phyloP scores from a whole-genome alignment of 1,139 yeast species.

The Pichia sp. region DNA sequence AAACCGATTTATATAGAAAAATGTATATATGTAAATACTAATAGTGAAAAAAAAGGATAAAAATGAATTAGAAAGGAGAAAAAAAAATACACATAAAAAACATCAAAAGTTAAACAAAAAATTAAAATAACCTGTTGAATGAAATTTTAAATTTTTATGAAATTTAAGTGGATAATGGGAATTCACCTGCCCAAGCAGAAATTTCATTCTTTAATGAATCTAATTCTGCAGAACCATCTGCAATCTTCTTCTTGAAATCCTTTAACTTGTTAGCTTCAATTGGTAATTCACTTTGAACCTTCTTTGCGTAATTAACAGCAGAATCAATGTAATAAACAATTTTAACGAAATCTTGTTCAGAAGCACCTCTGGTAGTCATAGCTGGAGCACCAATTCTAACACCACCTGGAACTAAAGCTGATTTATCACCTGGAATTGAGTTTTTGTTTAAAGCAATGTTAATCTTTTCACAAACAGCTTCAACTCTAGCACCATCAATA shows the following conservation, averaged over 20 bases:
- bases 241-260: constrained; percentile 82
- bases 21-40: constrained; percentile 1
- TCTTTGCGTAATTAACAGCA: constrained; percentile 74
- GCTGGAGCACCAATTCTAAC: constrained; percentile 98
- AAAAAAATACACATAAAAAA: neutral
- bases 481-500: constrained; percentile 97
- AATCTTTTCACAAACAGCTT: constrained; percentile 87
- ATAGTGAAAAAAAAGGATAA: neutral
- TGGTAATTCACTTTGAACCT: constrained; percentile 70
- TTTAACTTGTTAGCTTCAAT: constrained; percentile 86
- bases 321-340: constrained; percentile 80
- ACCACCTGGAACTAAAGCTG: constrained; percentile 97
- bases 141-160: neutral
- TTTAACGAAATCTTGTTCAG: constrained; percentile 76
- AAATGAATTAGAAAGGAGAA: neutral
- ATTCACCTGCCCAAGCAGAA: constrained; percentile 84
- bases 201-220: constrained; percentile 69
- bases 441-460: constrained; percentile 96
- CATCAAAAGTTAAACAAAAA: neutral
- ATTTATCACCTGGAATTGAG: constrained; percentile 97
- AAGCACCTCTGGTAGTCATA: constrained; percentile 95
- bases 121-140: constrained; percentile 4
- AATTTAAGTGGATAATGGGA: constrained; percentile 75
- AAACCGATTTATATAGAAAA: constrained; percentile 14
- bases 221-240: constrained; percentile 64